Evolutionary conservation across 495 filamentous ascomycete genomes (phyloP), one percentile per base, ranked within the genome.

Genomic region (Penicillium atrosanguineum): DNA sequence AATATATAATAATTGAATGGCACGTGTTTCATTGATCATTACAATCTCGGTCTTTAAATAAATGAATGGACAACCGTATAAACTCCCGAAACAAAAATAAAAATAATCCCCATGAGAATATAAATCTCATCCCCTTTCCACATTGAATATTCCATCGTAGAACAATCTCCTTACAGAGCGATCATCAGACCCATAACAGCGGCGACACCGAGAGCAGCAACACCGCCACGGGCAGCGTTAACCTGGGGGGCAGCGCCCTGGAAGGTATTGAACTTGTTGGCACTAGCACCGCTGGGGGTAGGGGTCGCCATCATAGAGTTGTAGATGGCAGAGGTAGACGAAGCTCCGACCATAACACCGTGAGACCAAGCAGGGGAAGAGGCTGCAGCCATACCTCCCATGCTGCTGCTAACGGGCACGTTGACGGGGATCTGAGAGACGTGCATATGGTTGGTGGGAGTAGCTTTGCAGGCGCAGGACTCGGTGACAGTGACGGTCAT

Each of bases 111-210:
- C 19, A 52, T 20, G 23, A 53, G 26, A 46, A 28, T 29, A 26
- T 37, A 44, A 11, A 9, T 50, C 28, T 37, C 8, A 50, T 34
- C 31, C 31, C 11, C 11, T 12, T 34, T 15, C 3, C 4, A 20
- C 38, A 19, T 6, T 19, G n/a, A 34, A 9, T 28, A 1, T 16
- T 26, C 28, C 21, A 40, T 12, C 23, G 5, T 23, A 14, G 25
- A 40, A 2, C 7, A 6, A 42, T 8, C 48, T 7, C 3, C 42
- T 55, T 58, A 69, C 55, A 66, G 57, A 26, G 59, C 60, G 51
- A 58, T 48, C 63, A 69, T 60, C 41, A 69, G 20, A 14, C 52
- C 65, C 63, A 68, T 66, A 25, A 64, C 53, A 50, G 55, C 60
- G 18, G 63, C 63, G 47, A 62, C 56, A 43, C 52, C 63, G n/a